A percentile compares a stretch with the other conserved stretches of the same genome.
Evolutionary conservation across 2,329 filamentous ascomycete species (phyloP).

Genomic region (Pseudopithomyces maydicus): DNA sequence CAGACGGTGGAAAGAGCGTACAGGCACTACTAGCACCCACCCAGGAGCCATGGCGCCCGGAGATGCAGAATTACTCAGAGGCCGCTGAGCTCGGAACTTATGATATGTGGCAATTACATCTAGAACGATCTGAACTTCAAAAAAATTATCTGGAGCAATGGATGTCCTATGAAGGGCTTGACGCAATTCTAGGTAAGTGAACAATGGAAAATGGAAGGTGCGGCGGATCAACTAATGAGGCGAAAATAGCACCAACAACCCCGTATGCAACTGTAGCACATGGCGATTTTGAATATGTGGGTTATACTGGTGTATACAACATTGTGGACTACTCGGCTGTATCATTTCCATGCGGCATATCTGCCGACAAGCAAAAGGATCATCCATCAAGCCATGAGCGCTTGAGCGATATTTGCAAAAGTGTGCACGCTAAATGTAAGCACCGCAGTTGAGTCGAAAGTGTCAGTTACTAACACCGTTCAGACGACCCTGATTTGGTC

Average conservation of each 20-base stretch:
- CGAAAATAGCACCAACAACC: constrained; percentile 47
- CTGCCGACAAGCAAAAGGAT: constrained; percentile 48
- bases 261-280: constrained; percentile 51
- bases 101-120: constrained; percentile 57
- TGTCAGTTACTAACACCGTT: constrained; percentile 8
- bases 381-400: constrained; percentile 26
- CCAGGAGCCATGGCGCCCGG: constrained; percentile 53
- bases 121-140: constrained; percentile 51
- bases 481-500: constrained; percentile 45
- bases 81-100: constrained; percentile 51
- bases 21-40: constrained; percentile 47
- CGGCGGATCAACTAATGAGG: constrained; percentile 10
- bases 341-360: constrained; percentile 51
- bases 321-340: constrained; percentile 54
- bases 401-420: constrained; percentile 47
- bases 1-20: constrained; percentile 58
- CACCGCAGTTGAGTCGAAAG: neutral
- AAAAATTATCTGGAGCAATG: constrained; percentile 53
- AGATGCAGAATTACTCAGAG: constrained; percentile 53
- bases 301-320: constrained; percentile 55
- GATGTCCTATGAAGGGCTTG: constrained; percentile 47
- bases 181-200: constrained; percentile 49
- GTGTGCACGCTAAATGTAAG: constrained; percentile 49
- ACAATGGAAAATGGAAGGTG: neutral
- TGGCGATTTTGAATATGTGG: constrained; percentile 52